phyloP scores from a whole-genome alignment of 495 filamentous ascomycete species.

The Massariosphaeria phaeospora region DNA sequence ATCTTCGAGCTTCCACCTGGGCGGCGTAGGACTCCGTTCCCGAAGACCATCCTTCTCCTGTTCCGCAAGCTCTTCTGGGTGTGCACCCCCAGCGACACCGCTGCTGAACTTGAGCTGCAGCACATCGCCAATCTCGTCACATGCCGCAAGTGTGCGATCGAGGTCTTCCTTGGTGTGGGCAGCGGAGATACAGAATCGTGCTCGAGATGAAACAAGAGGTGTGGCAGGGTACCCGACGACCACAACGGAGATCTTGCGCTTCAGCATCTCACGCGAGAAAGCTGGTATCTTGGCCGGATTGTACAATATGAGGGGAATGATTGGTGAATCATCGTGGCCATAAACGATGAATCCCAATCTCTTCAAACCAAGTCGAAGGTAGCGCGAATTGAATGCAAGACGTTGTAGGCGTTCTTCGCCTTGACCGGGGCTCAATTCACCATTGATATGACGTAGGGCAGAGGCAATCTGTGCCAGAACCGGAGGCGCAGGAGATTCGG shows the following conservation, averaged over 20 bases:
- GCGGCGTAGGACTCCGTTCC: constrained; percentile 58
- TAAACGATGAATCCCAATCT: constrained; percentile 94
- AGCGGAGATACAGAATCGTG: constrained; percentile 90
- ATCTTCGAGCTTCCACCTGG: constrained; percentile 77
- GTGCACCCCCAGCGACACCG: constrained; percentile 81
- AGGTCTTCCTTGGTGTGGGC: constrained; percentile 98
- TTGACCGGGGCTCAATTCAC: constrained; percentile 82
- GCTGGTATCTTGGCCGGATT: constrained; percentile 97
- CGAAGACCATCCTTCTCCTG: constrained; percentile 60
- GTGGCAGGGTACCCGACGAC: constrained; percentile 97
- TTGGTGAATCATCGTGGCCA: constrained; percentile 95
- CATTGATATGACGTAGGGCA: constrained; percentile 78
- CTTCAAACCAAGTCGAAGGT: constrained; percentile 93
- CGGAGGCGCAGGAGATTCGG: constrained; percentile 80
- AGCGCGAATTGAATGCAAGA: constrained; percentile 96
- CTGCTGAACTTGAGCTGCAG: constrained; percentile 94
- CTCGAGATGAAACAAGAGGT: constrained; percentile 89
- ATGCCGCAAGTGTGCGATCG: constrained; percentile 82
- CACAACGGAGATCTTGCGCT: constrained; percentile 96
- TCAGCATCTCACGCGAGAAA: constrained; percentile 97
- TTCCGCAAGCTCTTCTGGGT: constrained; percentile 65
- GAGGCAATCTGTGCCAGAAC: constrained; percentile 83
- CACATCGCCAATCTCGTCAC: constrained; percentile 86
- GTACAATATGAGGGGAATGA: constrained; percentile 89
- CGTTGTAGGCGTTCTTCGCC: constrained; percentile 94